These are phyloP conservation scores for Peterozyma xylosa DNA, from an alignment of 805 yeast genomes.

Conservation along the genomic window DNA sequence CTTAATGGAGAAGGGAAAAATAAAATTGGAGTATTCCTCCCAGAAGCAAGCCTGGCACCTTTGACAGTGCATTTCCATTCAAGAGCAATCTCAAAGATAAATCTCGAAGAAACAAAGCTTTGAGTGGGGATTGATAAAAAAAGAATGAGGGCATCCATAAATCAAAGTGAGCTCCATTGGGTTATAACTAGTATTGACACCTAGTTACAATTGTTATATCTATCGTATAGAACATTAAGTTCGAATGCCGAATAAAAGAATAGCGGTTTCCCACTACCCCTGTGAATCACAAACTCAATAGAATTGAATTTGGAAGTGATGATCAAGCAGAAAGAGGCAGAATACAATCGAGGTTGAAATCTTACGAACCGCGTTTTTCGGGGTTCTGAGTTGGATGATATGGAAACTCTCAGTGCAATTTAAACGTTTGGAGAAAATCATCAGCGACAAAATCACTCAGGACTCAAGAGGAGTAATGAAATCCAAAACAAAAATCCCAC, in stretches of 20 bases:
- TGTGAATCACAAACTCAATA: conserved; percentile 10
- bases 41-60: conserved; percentile 44
- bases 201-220: conserved; percentile 58
- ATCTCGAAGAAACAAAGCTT: conserved; percentile 15
- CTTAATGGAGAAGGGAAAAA: no score
- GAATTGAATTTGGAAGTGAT: neutral
- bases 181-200: conserved; percentile 33
- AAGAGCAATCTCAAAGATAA: conserved; percentile 10
- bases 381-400: no score
- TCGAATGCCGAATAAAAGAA: conserved; percentile 53
- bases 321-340: no score
- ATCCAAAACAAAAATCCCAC: neutral
- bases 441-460: neutral
- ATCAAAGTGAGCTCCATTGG: conserved; percentile 83
- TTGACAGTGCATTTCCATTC: conserved; percentile 48
- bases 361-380: no score
- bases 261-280: conserved; percentile 1
- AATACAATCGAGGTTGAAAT: no score
- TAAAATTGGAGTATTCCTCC: conserved; percentile 4
- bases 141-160: conserved; percentile 45
- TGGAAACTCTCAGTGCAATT: no score
- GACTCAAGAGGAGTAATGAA: conserved; percentile 15
- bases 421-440: no score
- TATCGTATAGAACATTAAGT: conserved; percentile 51
- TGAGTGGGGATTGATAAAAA: conserved; percentile 14